Conservation (phyloP, 805 yeast species). For the Ogataea pilisensis region DNA sequence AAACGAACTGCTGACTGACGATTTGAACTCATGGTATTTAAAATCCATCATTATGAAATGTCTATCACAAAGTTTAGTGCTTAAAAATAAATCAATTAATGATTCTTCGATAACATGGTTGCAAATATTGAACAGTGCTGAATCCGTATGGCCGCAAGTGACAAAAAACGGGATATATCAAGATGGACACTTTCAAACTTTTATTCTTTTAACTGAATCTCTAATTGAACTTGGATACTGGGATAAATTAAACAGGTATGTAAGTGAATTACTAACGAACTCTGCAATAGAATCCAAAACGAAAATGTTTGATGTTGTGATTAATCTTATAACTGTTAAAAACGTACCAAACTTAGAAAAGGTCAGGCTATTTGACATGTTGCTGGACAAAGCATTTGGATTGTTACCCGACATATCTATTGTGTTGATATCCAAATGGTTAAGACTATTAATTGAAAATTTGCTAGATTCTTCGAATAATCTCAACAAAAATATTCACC, state of each 20-base stretch:
- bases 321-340: not conserved
- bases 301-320: not conserved
- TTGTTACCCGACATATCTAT: not conserved
- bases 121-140: not conserved
- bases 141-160: not conserved
- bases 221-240: conserved; percentile 1
- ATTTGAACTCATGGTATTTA: not conserved
- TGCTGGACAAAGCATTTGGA: not conserved
- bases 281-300: not conserved
- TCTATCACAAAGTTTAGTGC: not conserved
- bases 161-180: not conserved
- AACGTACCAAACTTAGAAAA: not conserved
- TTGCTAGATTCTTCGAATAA: not conserved
- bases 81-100: not conserved
- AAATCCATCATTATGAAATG: not conserved
- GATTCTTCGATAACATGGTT: not conserved
- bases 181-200: conserved; percentile 1
- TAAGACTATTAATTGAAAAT: conserved; percentile 3
- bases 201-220: conserved; percentile 1
- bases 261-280: not conserved
- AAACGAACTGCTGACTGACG: not conserved
- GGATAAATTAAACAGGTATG: not conserved
- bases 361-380: conserved; percentile 1
- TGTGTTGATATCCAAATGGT: not conserved
- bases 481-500: not conserved